A percentile compares a stretch with the other conserved stretches of the same genome.
phyloP scores from a whole-genome alignment of 208 protist species.

The Leishmania amazonensis region DNA sequence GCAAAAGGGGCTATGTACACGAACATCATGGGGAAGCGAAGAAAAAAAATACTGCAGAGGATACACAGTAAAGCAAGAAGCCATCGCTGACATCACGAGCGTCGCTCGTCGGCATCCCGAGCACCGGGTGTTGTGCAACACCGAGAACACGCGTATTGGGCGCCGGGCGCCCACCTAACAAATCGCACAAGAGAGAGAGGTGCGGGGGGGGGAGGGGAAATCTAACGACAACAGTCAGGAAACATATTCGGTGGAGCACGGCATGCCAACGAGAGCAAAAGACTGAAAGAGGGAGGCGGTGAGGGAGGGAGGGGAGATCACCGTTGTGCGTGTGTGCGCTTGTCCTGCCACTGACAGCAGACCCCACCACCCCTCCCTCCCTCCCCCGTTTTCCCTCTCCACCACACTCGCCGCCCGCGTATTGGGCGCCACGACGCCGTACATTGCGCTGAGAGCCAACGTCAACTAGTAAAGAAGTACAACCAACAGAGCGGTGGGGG shows the following conservation, averaged over 20 bases:
- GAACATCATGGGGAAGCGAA: neutral
- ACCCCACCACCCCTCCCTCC: neutral
- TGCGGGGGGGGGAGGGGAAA: neutral
- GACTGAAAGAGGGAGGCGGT: neutral
- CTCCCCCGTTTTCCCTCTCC: neutral
- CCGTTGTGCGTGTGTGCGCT: neutral
- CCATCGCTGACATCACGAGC: neutral
- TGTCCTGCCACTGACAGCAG: neutral
- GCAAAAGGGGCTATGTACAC: slow-evolving; percentile 12
- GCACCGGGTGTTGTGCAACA: neutral
- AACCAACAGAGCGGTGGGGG: neutral
- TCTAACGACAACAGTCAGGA: too few relatives aligned
- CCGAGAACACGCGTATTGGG: neutral
- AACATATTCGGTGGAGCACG: neutral
- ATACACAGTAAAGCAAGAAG: neutral
- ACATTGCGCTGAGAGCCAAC: neutral
- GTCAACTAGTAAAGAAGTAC: neutral
- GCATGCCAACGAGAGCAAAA: neutral
- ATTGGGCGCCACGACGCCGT: neutral
- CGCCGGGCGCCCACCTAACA: neutral
- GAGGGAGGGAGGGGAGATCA: neutral
- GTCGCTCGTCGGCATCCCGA: neutral
- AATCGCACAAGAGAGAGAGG: neutral
- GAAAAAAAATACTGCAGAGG: neutral
- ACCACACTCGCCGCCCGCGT: neutral